A percentile compares a stretch with the other conserved stretches of the same genome.
phyloP scores from a whole-genome alignment of 495 filamentous ascomycete genomes.

The Penicillium verhagenii region DNA sequence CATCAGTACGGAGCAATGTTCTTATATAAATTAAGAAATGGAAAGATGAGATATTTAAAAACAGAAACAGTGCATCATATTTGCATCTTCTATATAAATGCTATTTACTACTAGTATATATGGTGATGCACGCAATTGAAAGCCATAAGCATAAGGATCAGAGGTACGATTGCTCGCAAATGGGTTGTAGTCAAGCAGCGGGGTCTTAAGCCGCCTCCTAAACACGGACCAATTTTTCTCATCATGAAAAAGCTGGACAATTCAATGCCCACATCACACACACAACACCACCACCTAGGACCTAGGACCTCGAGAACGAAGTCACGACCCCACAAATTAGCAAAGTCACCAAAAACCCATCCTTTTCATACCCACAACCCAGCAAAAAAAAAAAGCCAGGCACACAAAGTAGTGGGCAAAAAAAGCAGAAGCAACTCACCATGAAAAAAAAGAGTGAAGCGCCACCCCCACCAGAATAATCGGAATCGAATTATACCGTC shows the following conservation, averaged over 20 bases:
- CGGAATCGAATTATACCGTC: slow-evolving; percentile 96
- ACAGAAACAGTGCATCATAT: too few species aligned
- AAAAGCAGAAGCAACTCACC: slow-evolving; percentile 53
- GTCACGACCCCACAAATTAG: slow-evolving; percentile 38
- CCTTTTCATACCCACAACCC: slow-evolving; percentile 27
- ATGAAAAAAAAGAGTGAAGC: slow-evolving; percentile 62
- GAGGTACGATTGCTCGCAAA: slow-evolving; percentile 77
- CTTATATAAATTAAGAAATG: too few species aligned
- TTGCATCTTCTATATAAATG: too few species aligned
- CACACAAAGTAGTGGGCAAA: slow-evolving; percentile 5
- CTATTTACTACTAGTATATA: too few species aligned
- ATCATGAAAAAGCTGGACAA: slow-evolving; percentile 58
- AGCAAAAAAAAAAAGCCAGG: slow-evolving; percentile 12
- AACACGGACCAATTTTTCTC: slow-evolving; percentile 99
- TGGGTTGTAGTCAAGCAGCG: slow-evolving; percentile 81
- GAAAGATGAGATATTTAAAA: too few species aligned
- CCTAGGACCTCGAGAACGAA: neutral
- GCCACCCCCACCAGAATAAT: slow-evolving; percentile 88
- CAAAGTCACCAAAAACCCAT: slow-evolving; percentile 31
- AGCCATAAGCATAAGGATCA: slow-evolving; percentile 59
- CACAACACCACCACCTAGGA: neutral
- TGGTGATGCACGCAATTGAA: neutral
- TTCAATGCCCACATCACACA: neutral
- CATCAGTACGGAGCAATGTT: too few species aligned
- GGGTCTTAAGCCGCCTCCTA: slow-evolving; percentile 97